A percentile compares a stretch with the other conserved stretches of the same genome.
Evolutionary conservation across 768 basidiomycete species (phyloP).

Genomic region (Chalciporus chontae): DNA sequence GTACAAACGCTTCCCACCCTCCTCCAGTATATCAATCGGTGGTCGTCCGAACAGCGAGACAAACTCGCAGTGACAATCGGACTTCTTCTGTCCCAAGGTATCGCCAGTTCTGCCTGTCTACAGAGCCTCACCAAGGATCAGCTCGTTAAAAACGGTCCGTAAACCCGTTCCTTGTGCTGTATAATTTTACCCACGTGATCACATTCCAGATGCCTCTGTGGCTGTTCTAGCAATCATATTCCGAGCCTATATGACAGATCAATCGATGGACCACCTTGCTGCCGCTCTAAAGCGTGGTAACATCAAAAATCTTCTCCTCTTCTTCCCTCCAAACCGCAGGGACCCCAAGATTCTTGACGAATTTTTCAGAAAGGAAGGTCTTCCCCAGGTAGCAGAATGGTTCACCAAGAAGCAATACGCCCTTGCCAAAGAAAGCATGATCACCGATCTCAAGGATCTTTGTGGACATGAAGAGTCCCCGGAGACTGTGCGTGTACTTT

Average conservation of each 20-base stretch:
- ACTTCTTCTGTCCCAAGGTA: constrained; percentile 79
- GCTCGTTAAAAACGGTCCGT: constrained; percentile 85
- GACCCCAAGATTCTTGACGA: constrained; percentile 72
- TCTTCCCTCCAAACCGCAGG: constrained; percentile 86
- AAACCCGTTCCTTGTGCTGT: constrained; percentile 7
- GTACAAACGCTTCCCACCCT: constrained; percentile 76
- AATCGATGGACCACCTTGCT: constrained; percentile 88
- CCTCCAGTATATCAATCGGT: constrained; percentile 86
- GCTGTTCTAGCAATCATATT: constrained; percentile 75
- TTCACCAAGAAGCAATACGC: constrained; percentile 88
- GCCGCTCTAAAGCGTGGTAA: constrained; percentile 78
- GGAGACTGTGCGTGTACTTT: constrained; percentile 53
- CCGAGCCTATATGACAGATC: constrained; percentile 75
- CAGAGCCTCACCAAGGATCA: constrained; percentile 88
- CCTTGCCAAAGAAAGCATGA: constrained; percentile 74
- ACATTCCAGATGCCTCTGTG: constrained; percentile 64
- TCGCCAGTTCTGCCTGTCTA: constrained; percentile 74
- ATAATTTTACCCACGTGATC: constrained; percentile 9
- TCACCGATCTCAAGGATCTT: constrained; percentile 65
- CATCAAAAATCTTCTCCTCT: constrained; percentile 78
- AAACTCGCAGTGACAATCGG: constrained; percentile 83
- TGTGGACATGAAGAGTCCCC: constrained; percentile 65
- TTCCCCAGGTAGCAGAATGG: constrained; percentile 87
- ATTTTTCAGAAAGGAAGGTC: constrained; percentile 78
- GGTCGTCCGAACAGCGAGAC: constrained; percentile 71